Evolutionary conservation across 2,329 filamentous ascomycete genomes (phyloP), one percentile per base, ranked within the genome.

Genomic region (Pezicula radicicola): DNA sequence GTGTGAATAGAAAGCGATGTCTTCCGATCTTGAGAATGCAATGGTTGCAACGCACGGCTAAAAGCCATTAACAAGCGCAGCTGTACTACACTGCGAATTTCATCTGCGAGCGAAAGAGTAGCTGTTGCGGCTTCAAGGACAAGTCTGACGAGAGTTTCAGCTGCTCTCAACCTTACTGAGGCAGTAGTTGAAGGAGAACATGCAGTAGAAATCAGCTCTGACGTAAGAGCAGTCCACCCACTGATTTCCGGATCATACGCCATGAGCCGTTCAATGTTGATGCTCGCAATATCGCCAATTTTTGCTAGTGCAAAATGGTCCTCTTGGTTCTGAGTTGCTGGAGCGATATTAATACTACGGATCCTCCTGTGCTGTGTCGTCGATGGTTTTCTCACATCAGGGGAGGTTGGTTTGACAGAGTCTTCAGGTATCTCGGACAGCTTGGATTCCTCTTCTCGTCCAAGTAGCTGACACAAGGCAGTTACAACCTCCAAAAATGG

Each of bases 401-500:
- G 56, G 7, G 62, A 58, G 35, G 53, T 43, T 27, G 59, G 59
- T n/a, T 42, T 54, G 8, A 60, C 63, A 46, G 49, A 53, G 5
- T 35, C 48, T 19, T 52, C 57, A 59, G 63, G 67, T 56, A 47
- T 54, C 27, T 64, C 59, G 35, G 56, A 46, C 9, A 36, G 43
- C 21, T 52, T 60, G 25, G 52, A 27, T 28, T 51, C 50, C 15
- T 62, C 59, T 27, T 66, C 59, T 50, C 55, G 62, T 33, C 79
- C 77, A 6, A 96, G 75, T 6, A 97, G 75, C 43, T 80, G 77
- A 63, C 91, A 91, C 4, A 96, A 78, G 0, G 91, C 87, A 49
- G 78, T 74, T 2, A 97, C 75, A 9, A 97, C 83, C 56, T 89
- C 83, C 5, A 87, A 74, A 61, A 97, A 97, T 0, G 91, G 78